Base-by-base conservation (phyloP, 805 yeast species). In the Ogataea henricii region DNA sequence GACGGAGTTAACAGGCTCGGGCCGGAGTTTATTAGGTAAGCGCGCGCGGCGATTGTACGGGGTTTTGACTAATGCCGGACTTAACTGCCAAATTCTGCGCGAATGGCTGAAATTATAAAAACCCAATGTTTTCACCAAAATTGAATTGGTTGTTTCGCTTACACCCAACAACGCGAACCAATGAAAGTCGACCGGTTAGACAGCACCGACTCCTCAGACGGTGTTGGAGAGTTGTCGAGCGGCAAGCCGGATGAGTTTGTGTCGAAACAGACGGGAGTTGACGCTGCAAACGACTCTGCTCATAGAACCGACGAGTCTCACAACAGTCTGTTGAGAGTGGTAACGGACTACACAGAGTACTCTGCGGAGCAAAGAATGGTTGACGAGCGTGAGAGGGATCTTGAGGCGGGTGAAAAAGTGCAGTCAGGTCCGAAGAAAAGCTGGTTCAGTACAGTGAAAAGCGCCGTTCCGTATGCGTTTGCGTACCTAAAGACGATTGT, bases 271-370 rank as follows among this genome's bases (percentile, higher is more conserved):
- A n/a, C n/a, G n/a, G n/a, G n/a, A n/a, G n/a, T n/a, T n/a, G n/a
- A n/a, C n/a, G 26, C 26, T 23, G 9, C 26, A 23, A 23, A 9
- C 26, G 26, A 23, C 9, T 7, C 9, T 23, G 9, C 26, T 23
- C 26, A 23, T 9, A 23, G 6, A 23, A 23, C 26, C 9, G 20
- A 9, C 12, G 25, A 12, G 10, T 37, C 51, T 8, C 21, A 13
- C 14, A 36, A 40, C 34, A 33, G 37, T 4, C 41, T 63, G 3
- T 18, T 59, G 37, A 44, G 65, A 40, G 48, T 57, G 4, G 57
- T 57, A 6, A 56, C 66, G 2, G 47, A 55, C 23, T 60, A 49
- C 40, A 63, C 64, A 0, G 67, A 58, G 29, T 49, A 41, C 21
- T 54, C 60, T 6, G 47, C 54, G 4, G 56, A 54, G 3, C 48